Evolutionary conservation across 495 filamentous ascomycete species (phyloP), one percentile per base, ranked within the genome.

Genomic region (Extremus antarcticus): DNA sequence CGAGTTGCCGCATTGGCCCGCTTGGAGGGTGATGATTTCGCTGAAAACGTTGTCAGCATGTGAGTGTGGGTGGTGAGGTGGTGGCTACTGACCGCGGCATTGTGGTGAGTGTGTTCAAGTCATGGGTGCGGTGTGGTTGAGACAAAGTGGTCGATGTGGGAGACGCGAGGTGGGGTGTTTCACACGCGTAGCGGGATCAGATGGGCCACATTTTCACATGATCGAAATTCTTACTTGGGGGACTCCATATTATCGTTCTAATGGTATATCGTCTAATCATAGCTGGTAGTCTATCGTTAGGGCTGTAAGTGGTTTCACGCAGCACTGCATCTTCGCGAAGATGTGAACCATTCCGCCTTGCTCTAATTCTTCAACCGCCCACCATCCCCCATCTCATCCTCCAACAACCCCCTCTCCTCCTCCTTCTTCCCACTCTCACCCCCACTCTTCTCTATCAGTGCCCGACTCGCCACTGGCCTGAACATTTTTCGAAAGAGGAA

Each of bases 11-110:
- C 92, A 98, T 71, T 98, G 92, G 78, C 92, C 92, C 51, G 94
- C 90, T 74, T 98, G 92, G 58, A 98, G 86, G 38, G 94, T 98
- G 71, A 98, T 98, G 67, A 98, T 97, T 80, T 98, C 92, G 73
- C 92, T 97, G 51, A 2, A 43, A 15, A 25, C 22, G 17, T 35
- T 19, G 45, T 17, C 29, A 47, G 57, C 16, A 40, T 21, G 51
- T 41, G 25, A 21, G 29, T 35, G 7, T 7, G 4, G 29, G 29
- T 13, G 4, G 29, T 7, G 29, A 35, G 7, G 29, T 35, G 13
- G n/a, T 35, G 7, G 29, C 13, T 35, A 50, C 58, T 9, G 32
- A 61, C 58, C 58, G 58, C 22, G 58, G 58, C 58, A 61, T 61
- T n/a, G 40, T 61, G 39, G 25, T 25, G 29, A 35, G 16, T 19